Evolutionary conservation across 2,329 filamentous ascomycete species (phyloP).

Genomic region (Sphaerulina vaccinii): DNA sequence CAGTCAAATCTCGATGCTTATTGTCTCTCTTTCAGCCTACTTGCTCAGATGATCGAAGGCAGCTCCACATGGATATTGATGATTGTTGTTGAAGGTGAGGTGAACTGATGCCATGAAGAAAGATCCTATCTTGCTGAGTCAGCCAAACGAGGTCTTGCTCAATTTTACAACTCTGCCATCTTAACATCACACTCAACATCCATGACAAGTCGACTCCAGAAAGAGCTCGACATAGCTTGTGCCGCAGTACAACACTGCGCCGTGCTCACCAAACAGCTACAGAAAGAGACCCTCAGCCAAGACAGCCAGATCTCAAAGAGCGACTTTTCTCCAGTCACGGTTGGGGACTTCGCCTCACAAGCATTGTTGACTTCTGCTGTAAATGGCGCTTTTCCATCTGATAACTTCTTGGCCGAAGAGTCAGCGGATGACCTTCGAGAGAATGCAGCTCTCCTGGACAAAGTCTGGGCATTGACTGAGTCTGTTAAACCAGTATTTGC

Average conservation of each 20-base stretch:
- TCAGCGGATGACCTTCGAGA: slow-evolving; percentile 53
- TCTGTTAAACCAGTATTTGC: slow-evolving; percentile 28
- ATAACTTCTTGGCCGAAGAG: slow-evolving; percentile 63
- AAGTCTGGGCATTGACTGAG: slow-evolving; percentile 58
- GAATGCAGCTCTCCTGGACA: slow-evolving; percentile 49
- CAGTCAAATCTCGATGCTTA: too few species aligned
- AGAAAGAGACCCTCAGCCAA: slow-evolving; percentile 44
- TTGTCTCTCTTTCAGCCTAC: too few species aligned
- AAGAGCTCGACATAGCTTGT: slow-evolving; percentile 26
- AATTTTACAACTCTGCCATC: background rate
- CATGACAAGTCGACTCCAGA: slow-evolving; percentile 19
- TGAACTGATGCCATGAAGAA: too few species aligned
- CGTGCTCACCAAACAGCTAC: slow-evolving; percentile 56
- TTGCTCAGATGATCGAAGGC: too few species aligned
- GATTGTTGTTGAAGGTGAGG: too few species aligned
- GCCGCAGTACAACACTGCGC: slow-evolving; percentile 34
- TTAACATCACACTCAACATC: background rate
- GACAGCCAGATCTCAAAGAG: slow-evolving; percentile 56
- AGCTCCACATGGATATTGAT: too few species aligned
- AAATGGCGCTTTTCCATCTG: slow-evolving; percentile 53
- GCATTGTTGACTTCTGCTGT: slow-evolving; percentile 60
- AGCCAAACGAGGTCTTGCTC: too few species aligned
- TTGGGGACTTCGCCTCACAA: slow-evolving; percentile 64
- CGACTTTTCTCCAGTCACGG: slow-evolving; percentile 61
- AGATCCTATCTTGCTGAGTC: too few species aligned